Base-by-base conservation (phyloP, 768 basidiomycete genomes). In the Tulasnella sp. region DNA sequence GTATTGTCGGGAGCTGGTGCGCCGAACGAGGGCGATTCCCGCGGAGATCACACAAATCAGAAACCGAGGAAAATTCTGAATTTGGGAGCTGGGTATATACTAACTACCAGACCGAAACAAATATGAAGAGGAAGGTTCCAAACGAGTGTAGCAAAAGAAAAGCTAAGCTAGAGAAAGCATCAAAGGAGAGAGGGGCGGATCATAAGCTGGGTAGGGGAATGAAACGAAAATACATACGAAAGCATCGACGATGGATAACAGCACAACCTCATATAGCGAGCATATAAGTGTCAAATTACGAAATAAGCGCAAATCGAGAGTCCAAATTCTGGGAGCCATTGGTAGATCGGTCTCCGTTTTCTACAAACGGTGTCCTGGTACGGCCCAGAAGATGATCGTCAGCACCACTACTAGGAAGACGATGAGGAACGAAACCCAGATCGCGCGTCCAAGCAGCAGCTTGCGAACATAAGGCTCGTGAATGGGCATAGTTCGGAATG, bases 391-490 rank as follows among this genome's bases (percentile, higher is more conserved):
- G 75, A 99, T 85, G 81, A 99, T 87, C 5, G 96, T 95, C 81
- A 97, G 85, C 12, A 90, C 91, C 22, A 91, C 89, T 74, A 92
- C 90, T 78, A 93, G 89, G 54, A 88, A 86, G 11, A 91, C 87
- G 58, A 96, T 92, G 42, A 97, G 86, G 42, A 93, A 85, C 68
- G 88, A 87, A 75, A 99, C 93, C 94, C 96, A 97, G 76, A 97
- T 88, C 9, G 96, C 94, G 40, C 97, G 91, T 12, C 94, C 93
- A 22, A 94, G 82, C 9, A 99, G 87, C 17, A 99, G 86, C 82
- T 94, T 96, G 84, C 89, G 90, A 79, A 99, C 96, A 82, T 98
- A 99, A 36, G 93, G 92, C 83, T 99, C 97, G 73, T 91, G 90
- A 75, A 99, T 95, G 58, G 87, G 88, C 73, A 99, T 91, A 6